A percentile compares a stretch with the other conserved stretches of the same genome.
These are phyloP conservation scores for Rhynchosporium graminicola DNA, from an alignment of 2,329 filamentous ascomycete genomes.

Conservation along the genomic window DNA sequence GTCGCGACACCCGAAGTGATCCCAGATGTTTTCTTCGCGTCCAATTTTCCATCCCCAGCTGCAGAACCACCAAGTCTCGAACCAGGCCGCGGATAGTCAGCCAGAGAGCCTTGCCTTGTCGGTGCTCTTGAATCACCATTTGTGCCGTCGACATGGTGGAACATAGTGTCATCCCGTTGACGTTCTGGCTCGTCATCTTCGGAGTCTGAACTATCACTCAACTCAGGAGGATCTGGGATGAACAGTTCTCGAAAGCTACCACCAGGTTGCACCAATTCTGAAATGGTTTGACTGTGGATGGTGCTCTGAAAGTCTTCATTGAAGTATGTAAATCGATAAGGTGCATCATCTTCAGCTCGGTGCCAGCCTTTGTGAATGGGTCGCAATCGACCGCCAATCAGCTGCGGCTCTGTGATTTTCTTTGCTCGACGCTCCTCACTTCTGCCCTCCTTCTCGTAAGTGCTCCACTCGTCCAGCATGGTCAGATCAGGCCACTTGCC, in stretches of 20 bases:
- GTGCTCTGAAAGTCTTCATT: slow-evolving; percentile 96
- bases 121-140: slow-evolving; percentile 48
- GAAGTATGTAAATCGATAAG: slow-evolving; percentile 97
- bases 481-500: slow-evolving; percentile 84
- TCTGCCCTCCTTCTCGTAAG: slow-evolving; percentile 83
- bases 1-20: slow-evolving; percentile 31
- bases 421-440: slow-evolving; percentile 83
- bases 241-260: slow-evolving; percentile 86
- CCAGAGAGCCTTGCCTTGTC: slow-evolving; percentile 45
- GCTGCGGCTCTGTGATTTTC: slow-evolving; percentile 89
- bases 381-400: slow-evolving; percentile 85
- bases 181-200: slow-evolving; percentile 54
- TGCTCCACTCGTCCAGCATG: slow-evolving; percentile 85
- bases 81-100: slow-evolving; percentile 30
- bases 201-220: slow-evolving; percentile 69
- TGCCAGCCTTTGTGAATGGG: slow-evolving; percentile 83
- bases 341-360: slow-evolving; percentile 81
- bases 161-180: slow-evolving; percentile 36
- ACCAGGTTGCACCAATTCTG: slow-evolving; percentile 84
- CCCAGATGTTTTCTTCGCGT: slow-evolving; percentile 14
- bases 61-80: slow-evolving; percentile 27
- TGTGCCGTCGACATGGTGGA: slow-evolving; percentile 36
- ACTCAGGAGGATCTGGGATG: slow-evolving; percentile 76
- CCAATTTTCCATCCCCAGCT: slow-evolving; percentile 21
- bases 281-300: slow-evolving; percentile 94